A percentile compares a stretch with the other conserved stretches of the same genome.
These are phyloP conservation scores for Prunus dulcis DNA, from an alignment of 306 rosid genomes.

Conservation along the genomic window DNA sequence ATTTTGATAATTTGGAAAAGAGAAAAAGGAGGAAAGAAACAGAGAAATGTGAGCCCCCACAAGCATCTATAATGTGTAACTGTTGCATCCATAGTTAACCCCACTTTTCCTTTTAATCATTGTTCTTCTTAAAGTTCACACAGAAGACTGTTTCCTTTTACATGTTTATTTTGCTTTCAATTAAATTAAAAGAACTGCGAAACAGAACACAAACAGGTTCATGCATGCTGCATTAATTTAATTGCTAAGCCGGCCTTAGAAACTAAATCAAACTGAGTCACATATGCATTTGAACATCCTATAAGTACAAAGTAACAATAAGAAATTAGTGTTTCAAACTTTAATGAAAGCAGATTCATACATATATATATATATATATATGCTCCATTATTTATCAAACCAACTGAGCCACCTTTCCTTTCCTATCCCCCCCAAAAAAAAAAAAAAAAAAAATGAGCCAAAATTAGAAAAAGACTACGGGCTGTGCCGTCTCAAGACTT, in stretches of 20 bases:
- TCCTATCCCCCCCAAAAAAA: too few relatives aligned
- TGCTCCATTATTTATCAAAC: conserved; percentile 4
- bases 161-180: conserved; percentile 26
- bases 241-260: neutral
- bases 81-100: conserved; percentile 59
- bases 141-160: conserved; percentile 37
- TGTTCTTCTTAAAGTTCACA: conserved; percentile 34
- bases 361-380: neutral
- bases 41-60: conserved; percentile 63
- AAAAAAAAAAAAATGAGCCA: too few relatives aligned
- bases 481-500: neutral
- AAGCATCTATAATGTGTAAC: conserved; percentile 51
- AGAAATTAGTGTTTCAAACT: conserved; percentile 17
- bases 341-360: conserved; percentile 25
- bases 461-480: too few relatives aligned
- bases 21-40: conserved; percentile 41
- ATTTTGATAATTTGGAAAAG: conserved; percentile 55
- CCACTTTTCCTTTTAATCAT: conserved; percentile 56
- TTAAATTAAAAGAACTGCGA: conserved; percentile 16
- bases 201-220: conserved; percentile 32
- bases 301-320: conserved; percentile 26
- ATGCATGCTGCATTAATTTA: conserved; percentile 28
- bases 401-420: too few relatives aligned
- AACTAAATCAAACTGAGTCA: neutral
- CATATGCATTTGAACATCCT: conserved; percentile 18